phyloP scores from a whole-genome alignment of 2,329 filamentous ascomycete species.

The Albophoma yamanashiensis region DNA sequence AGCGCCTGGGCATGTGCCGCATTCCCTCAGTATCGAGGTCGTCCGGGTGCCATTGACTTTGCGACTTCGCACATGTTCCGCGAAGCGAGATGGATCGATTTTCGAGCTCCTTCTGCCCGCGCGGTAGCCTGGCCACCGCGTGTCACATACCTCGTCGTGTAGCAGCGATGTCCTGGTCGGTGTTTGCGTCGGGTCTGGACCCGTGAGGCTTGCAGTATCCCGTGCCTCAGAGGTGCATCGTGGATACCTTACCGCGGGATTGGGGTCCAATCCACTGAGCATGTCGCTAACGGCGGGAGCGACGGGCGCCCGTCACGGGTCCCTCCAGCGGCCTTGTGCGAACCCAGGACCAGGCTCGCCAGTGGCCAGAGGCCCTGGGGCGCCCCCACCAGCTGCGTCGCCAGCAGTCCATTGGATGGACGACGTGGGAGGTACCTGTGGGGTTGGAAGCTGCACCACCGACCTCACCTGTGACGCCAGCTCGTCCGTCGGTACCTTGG shows the following conservation, averaged over 20 bases:
- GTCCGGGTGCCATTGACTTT: background rate
- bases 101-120: background rate
- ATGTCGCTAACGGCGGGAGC: background rate
- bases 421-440: background rate
- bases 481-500: background rate
- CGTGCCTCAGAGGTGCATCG: background rate
- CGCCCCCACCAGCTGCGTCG: background rate
- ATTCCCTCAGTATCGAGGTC: constrained; percentile 5
- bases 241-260: background rate
- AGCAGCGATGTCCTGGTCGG: background rate
- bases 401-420: background rate
- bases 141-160: background rate
- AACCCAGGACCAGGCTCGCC: background rate
- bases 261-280: background rate
- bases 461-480: background rate
- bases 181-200: background rate
- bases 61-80: constrained; percentile 3
- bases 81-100: background rate
- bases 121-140: background rate
- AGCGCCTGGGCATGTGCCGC: background rate
- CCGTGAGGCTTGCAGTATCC: background rate
- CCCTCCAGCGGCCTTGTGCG: background rate
- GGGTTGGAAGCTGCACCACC: background rate
- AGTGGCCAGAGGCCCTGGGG: background rate
- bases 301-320: background rate